Conservation (phyloP, 768 basidiomycete genomes). For the Candolleomyces eurysporus region DNA sequence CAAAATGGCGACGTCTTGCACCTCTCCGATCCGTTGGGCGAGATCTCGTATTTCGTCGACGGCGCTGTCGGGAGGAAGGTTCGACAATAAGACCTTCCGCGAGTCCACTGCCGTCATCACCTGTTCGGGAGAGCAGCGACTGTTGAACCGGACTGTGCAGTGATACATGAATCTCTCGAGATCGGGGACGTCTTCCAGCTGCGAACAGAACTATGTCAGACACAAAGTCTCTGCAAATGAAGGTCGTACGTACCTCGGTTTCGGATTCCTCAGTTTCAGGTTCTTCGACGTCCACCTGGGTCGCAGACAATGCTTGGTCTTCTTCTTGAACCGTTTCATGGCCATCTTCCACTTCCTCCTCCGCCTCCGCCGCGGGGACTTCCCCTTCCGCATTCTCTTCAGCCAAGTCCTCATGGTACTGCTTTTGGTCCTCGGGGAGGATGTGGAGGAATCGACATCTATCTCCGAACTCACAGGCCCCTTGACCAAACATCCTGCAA, state of each 20-base stretch:
- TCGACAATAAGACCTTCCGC: constrained; percentile 34
- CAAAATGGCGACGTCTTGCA: constrained; percentile 17
- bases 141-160: constrained; percentile 32
- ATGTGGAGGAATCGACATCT: constrained; percentile 28
- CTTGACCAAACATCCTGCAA: constrained; percentile 35
- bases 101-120: constrained; percentile 41
- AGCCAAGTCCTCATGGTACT: constrained; percentile 1
- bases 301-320: background rate
- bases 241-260: background rate
- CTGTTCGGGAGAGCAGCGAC: constrained; percentile 25
- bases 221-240: background rate
- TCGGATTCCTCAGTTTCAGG: background rate
- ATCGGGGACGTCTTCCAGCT: constrained; percentile 15
- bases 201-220: constrained; percentile 6
- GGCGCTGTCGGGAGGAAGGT: constrained; percentile 33
- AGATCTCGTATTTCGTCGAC: constrained; percentile 29
- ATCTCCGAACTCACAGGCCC: constrained; percentile 29
- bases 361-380: background rate
- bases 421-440: constrained; percentile 13
- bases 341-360: background rate
- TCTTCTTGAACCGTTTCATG: background rate
- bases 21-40: constrained; percentile 27
- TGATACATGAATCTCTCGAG: constrained; percentile 25
- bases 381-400: background rate
- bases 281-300: background rate